A percentile compares a stretch with the other conserved stretches of the same genome.
These are phyloP conservation scores for Cladobotryum protrusum DNA, from an alignment of 2,329 filamentous ascomycete genomes.

Conservation along the genomic window DNA sequence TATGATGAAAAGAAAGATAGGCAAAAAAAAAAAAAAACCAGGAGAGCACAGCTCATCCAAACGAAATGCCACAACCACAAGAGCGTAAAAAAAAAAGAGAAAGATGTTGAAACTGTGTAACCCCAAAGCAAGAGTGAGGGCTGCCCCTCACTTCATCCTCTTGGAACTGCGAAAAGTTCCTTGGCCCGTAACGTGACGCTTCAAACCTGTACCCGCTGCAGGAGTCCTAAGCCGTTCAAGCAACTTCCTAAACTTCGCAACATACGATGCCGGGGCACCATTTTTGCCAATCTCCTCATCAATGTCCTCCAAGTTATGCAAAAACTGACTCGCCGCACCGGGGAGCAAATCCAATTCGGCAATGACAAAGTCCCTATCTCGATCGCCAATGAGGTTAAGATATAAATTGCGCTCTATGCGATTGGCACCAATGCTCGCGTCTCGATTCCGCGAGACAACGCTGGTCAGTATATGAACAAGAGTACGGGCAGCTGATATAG, in stretches of 20 bases:
- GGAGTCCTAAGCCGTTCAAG: slow-evolving; percentile 25
- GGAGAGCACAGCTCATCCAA: too few species aligned
- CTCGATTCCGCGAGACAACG: slow-evolving; percentile 36
- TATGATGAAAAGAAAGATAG: too few species aligned
- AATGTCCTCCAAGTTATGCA: slow-evolving; percentile 31
- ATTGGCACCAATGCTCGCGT: slow-evolving; percentile 20
- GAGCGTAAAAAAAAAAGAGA: neutral
- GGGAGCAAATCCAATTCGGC: slow-evolving; percentile 38
- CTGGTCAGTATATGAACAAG: slow-evolving; percentile 43
- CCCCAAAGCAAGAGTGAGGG: neutral
- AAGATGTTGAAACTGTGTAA: neutral
- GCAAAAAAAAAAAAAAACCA: too few species aligned
- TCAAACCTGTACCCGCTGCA: slow-evolving; percentile 23
- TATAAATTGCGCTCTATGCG: slow-evolving; percentile 41
- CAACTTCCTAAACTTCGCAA: slow-evolving; percentile 29
- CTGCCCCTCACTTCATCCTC: slow-evolving; percentile 26
- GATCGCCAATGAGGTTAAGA: slow-evolving; percentile 39
- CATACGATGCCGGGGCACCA: slow-evolving; percentile 30
- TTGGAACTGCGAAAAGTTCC: slow-evolving; percentile 23
- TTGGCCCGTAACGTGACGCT: slow-evolving; percentile 25
- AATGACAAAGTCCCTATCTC: slow-evolving; percentile 39
- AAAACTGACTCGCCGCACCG: slow-evolving; percentile 38
- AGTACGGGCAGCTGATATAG: slow-evolving; percentile 39
- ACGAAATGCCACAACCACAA: neutral
- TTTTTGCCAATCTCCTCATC: slow-evolving; percentile 27